These are phyloP conservation scores for Kodamaea sp. DNA, from an alignment of 1,139 yeast species.

Conservation along the genomic window DNA sequence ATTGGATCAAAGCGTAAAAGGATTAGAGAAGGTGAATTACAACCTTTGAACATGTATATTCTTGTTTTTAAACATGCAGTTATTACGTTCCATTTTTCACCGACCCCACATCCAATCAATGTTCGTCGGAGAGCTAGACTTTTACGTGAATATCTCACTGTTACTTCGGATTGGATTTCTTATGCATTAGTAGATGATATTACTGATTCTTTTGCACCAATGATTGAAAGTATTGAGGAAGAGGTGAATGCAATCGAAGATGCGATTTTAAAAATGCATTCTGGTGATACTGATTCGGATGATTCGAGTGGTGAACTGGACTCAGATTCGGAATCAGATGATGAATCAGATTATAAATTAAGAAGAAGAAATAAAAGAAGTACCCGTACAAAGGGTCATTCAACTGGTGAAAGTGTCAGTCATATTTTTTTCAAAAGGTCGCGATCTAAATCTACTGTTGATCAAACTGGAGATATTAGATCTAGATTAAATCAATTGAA, in stretches of 20 bases:
- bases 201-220: conserved; percentile 95
- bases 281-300: conserved; percentile 51
- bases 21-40: conserved; percentile 68
- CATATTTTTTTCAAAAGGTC: conserved; percentile 37
- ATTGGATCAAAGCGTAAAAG: conserved; percentile 29
- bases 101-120: conserved; percentile 94
- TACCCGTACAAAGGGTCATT: conserved; percentile 1
- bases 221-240: conserved; percentile 88
- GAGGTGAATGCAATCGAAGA: conserved; percentile 93
- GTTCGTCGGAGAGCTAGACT: conserved; percentile 90
- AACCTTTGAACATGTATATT: conserved; percentile 89
- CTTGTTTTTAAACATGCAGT: conserved; percentile 90
- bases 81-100: conserved; percentile 87
- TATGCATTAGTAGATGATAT: conserved; percentile 96
- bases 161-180: conserved; percentile 94
- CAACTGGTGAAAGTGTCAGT: conserved; percentile 3
- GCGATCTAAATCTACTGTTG: conserved; percentile 41
- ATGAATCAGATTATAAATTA: conserved; percentile 1
- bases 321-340: conserved; percentile 9
- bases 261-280: conserved; percentile 81
- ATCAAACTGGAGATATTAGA: conserved; percentile 14
- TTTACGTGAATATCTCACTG: conserved; percentile 81
- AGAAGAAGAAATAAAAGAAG: conserved; percentile 3
- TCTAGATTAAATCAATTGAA: conserved; percentile 14
- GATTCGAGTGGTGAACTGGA: conserved; percentile 19